These are phyloP conservation scores for Zygoascus biomembranicola DNA, from an alignment of 805 yeast genomes.

Conservation along the genomic window DNA sequence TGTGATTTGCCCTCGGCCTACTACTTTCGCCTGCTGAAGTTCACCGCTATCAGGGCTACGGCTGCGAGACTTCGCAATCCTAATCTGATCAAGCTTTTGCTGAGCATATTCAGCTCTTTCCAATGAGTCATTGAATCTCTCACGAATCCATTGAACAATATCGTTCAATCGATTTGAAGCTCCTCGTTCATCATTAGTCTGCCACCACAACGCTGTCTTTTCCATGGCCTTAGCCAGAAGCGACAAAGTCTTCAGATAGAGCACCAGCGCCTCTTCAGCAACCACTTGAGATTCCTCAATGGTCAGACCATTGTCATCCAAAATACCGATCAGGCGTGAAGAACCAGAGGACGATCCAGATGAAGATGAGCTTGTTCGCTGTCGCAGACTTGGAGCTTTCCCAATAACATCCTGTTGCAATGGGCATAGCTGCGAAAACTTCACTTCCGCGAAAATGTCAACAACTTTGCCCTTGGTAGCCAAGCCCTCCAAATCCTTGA, in stretches of 20 bases:
- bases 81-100: conserved; percentile 25
- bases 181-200: conserved; percentile 28
- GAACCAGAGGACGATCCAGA: not conserved
- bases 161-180: conserved; percentile 29
- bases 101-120: conserved; percentile 78
- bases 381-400: not conserved
- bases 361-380: not conserved
- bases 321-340: conserved; percentile 27
- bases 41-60: not conserved
- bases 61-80: not conserved
- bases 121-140: conserved; percentile 76
- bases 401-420: conserved; percentile 27
- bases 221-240: conserved; percentile 81
- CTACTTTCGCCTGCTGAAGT: not conserved
- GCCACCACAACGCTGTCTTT: conserved; percentile 88
- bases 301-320: conserved; percentile 3
- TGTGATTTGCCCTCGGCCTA: conserved; percentile 24
- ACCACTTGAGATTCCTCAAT: conserved; percentile 22
- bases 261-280: conserved; percentile 77
- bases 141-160: conserved; percentile 87
- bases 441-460: conserved; percentile 81
- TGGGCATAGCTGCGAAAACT: conserved; percentile 79
- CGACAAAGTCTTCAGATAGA: conserved; percentile 78
- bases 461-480: conserved; percentile 91
- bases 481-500: conserved; percentile 50